A percentile compares a stretch with the other conserved stretches of the same genome.
phyloP scores from a whole-genome alignment of 2,329 filamentous ascomycete genomes.

The Stagonosporopsis cucurbitacearum region DNA sequence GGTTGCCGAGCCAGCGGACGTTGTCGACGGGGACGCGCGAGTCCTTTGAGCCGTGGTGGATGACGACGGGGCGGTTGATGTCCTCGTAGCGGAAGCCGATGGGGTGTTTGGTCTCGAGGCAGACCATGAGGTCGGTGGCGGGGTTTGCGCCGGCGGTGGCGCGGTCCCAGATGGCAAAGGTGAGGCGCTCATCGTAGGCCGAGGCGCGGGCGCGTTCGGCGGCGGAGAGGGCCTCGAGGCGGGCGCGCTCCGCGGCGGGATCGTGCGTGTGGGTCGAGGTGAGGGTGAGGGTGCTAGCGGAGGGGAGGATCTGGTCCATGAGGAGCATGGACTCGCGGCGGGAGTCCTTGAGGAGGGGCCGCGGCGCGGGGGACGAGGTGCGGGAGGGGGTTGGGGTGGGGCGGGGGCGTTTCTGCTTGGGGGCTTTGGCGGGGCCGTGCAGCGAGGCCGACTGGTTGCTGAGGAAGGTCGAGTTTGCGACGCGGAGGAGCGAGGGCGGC shows the following conservation, averaged over 20 bases:
- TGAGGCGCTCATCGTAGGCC: constrained; percentile 83
- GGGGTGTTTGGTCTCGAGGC: constrained; percentile 84
- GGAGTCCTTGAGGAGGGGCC: constrained; percentile 39
- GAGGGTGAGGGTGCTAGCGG: constrained; percentile 43
- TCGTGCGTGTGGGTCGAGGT: constrained; percentile 35
- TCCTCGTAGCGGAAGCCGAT: constrained; percentile 98
- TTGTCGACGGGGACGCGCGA: constrained; percentile 94
- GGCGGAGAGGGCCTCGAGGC: constrained; percentile 62
- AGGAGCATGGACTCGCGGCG: constrained; percentile 57
- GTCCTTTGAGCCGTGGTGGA: constrained; percentile 91
- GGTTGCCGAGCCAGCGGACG: constrained; percentile 90
- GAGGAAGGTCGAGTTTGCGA: constrained; percentile 96
- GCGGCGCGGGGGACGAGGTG: constrained; percentile 20
- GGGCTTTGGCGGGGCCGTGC: constrained; percentile 57
- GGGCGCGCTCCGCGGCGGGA: constrained; percentile 40
- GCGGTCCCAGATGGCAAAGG: constrained; percentile 91
- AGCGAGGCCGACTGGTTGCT: constrained; percentile 87
- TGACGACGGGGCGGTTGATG: constrained; percentile 87
- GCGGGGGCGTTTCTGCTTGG: constrained; percentile 38
- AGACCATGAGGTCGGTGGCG: constrained; percentile 89
- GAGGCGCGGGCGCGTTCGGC: constrained; percentile 75
- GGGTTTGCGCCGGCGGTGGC: constrained; percentile 92
- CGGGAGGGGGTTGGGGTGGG: constrained; percentile 34
- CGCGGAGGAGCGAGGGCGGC: constrained; percentile 88
- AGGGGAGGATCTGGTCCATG: constrained; percentile 57